Evolutionary conservation across 2,329 filamentous ascomycete genomes (phyloP).

Genomic region (Botrytis elliptica): DNA sequence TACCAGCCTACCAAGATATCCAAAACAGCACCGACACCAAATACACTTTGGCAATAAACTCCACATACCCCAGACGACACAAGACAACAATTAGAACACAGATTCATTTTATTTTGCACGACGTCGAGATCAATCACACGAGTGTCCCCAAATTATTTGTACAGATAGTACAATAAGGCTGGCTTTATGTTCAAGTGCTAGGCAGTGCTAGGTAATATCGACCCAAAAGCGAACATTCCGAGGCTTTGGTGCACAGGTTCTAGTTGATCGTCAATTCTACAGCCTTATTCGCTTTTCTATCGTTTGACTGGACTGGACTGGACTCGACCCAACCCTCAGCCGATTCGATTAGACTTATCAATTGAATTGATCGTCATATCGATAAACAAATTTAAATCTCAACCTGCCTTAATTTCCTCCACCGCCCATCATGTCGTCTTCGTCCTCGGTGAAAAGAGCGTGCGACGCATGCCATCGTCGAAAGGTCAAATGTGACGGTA

Average conservation of each 20-base stretch:
- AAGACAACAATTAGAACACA: neutral
- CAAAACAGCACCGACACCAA: neutral
- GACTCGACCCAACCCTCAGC: neutral
- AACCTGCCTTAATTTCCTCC: neutral
- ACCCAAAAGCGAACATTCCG: neutral
- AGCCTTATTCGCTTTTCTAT: constrained; percentile 1
- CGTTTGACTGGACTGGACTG: neutral
- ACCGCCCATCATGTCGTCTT: constrained; percentile 31
- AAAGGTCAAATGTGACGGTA: constrained; percentile 72
- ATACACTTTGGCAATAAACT: neutral
- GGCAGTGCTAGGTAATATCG: neutral
- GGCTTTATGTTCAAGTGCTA: neutral
- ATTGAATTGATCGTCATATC: constrained; percentile 2
- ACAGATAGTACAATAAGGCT: neutral
- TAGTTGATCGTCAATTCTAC: neutral
- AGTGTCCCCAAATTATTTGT: neutral
- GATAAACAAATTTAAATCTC: neutral
- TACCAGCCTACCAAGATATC: neutral
- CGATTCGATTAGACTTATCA: neutral
- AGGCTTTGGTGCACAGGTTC: neutral
- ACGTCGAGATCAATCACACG: neutral
- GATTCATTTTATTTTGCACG: neutral
- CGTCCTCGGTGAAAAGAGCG: constrained; percentile 51
- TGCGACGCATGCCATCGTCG: constrained; percentile 73
- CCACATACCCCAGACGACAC: constrained; percentile 1